These are phyloP conservation scores for Mycena latifolia DNA, from an alignment of 768 basidiomycete genomes.

Conservation along the genomic window DNA sequence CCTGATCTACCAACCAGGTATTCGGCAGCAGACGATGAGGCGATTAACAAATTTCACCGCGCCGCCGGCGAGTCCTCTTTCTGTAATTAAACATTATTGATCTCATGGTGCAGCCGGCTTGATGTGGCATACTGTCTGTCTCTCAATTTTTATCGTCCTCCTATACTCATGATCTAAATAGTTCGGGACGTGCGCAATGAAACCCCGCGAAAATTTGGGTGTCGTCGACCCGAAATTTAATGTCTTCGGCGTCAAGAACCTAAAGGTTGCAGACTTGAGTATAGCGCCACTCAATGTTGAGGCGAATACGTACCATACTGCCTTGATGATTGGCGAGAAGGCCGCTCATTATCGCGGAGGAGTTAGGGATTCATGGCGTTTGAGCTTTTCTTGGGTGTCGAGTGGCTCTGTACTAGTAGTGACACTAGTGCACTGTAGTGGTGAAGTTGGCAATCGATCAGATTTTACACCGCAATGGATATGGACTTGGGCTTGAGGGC, in stretches of 20 bases:
- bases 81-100: no score
- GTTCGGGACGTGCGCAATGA: slow-evolving; percentile 66
- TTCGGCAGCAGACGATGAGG: no score
- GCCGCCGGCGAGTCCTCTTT: no score
- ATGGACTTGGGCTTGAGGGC: no score
- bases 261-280: slow-evolving; percentile 56
- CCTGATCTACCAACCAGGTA: no score
- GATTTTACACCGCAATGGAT: no score
- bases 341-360: slow-evolving; percentile 67
- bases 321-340: slow-evolving; percentile 64
- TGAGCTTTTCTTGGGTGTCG: no score
- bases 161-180: slow-evolving; percentile 31
- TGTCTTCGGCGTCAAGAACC: slow-evolving; percentile 57
- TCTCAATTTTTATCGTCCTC: not conserved
- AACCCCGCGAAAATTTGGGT: slow-evolving; percentile 54
- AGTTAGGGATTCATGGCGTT: slow-evolving; percentile 49
- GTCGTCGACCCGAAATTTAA: slow-evolving; percentile 60
- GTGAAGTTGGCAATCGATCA: no score
- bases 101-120: slow-evolving; percentile 4
- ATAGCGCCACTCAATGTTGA: slow-evolving; percentile 47
- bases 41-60: no score
- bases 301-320: slow-evolving; percentile 51
- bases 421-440: no score
- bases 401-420: no score
- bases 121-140: slow-evolving; percentile 19